Base-by-base conservation (phyloP, 2,329 filamentous ascomycete species). In the Botrytis elliptica region DNA sequence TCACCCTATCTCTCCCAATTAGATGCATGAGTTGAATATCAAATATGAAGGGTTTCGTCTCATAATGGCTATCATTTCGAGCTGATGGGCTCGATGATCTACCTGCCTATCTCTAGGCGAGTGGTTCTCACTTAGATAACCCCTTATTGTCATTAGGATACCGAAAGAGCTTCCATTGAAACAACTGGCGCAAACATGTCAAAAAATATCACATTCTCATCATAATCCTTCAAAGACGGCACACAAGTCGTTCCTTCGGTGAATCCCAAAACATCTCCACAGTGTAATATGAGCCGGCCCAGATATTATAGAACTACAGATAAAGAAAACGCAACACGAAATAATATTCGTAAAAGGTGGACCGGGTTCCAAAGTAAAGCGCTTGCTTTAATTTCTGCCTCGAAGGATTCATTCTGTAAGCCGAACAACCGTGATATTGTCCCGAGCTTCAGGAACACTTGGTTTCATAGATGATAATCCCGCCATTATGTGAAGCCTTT, bases 381-480 rank as follows among this genome's bases (percentile, higher is more conserved):
- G 65, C 65, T 42, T 68, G 46, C 64, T 42, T 57, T 42, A 4
- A 42, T 33, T 68, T 22, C 65, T 68, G 36, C 36, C 49, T 68
- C 36, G 36, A 68, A 57, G 46, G 36, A 57, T 68, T 55, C 4
- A 38, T 52, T 55, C 22, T n/a, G 33, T 10, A 25, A 33, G 22
- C 36, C 16, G 65, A 42, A 65, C 10, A 52, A 40, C 22, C 22
- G 4, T 40, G 9, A n/a, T 67, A 1, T 25, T 42, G 4, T 68
- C 25, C 65, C 65, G n/a, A 57, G 49, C 18, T 68, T 55, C n/a
- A 29, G 16, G 4, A 40, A 16, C 46, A 22, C 25, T 42, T 33
- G 36, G 6, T 52, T 40, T 40, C 44, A 20, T 67, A 16, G 16
- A 29, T 38, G 25, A 18, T 29, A 7, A 57, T 33, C 40, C n/a